Percentiles rank a stretch among this genome's conserved stretches.
Evolutionary conservation across 208 protist species (phyloP).

Genomic region (Endotrypanum monterogeii): DNA sequence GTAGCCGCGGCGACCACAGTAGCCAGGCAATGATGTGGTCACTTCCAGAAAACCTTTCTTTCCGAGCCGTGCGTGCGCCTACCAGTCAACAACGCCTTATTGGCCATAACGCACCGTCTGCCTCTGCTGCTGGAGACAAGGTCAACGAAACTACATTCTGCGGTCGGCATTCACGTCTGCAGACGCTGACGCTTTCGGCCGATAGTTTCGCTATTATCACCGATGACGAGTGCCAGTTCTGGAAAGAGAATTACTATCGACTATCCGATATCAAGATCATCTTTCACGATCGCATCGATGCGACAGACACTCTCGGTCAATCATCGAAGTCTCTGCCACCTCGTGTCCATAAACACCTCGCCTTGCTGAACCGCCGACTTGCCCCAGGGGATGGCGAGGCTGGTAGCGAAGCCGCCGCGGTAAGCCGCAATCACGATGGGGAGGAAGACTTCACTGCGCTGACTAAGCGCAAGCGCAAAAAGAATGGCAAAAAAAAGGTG

Average conservation of each 20-base stretch:
- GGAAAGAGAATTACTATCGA: constrained; percentile 75
- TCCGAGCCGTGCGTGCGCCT: constrained; percentile 15
- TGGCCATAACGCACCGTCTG: constrained; percentile 12
- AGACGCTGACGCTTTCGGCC: constrained; percentile 14
- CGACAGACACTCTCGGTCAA: constrained; percentile 39
- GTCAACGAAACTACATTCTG: neutral
- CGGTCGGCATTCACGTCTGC: constrained; percentile 10
- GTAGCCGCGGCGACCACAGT: neutral
- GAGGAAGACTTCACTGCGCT: constrained; percentile 1
- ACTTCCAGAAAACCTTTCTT: constrained; percentile 38
- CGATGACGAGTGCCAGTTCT: constrained; percentile 80
- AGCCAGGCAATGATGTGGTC: neutral
- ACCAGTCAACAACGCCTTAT: constrained; percentile 7
- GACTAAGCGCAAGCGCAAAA: constrained; percentile 23
- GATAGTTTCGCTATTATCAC: constrained; percentile 42
- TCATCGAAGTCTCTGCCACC: constrained; percentile 32
- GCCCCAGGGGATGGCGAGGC: constrained; percentile 13
- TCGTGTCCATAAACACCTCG: constrained; percentile 47
- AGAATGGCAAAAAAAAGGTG: constrained; percentile 19
- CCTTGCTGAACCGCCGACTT: constrained; percentile 34
- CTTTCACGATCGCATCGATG: constrained; percentile 76
- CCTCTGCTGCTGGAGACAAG: constrained; percentile 8
- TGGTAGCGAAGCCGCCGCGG: constrained; percentile 5
- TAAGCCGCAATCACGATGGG: constrained; percentile 2
- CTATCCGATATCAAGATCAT: constrained; percentile 62